Conservation (phyloP, 495 filamentous ascomycete genomes). For the Aspergillus affinis region DNA sequence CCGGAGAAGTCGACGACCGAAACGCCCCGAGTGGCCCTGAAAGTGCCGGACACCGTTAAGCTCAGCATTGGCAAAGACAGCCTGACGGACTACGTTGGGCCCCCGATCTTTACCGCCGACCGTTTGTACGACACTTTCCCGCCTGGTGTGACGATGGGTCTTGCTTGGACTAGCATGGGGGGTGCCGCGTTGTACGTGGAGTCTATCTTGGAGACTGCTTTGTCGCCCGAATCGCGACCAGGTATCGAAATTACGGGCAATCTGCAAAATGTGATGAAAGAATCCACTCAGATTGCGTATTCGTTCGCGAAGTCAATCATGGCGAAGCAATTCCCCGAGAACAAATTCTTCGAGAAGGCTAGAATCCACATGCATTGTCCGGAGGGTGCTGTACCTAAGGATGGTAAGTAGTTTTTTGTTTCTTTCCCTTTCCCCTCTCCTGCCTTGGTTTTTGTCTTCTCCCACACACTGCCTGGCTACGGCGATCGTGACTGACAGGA, state of each 20-base stretch:
- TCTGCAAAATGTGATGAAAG: constrained; percentile 96
- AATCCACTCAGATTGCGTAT: constrained; percentile 91
- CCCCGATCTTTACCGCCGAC: constrained; percentile 92
- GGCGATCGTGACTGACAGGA: constrained; percentile 18
- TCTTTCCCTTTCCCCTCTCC: neutral
- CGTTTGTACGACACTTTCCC: constrained; percentile 93
- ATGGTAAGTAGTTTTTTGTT: constrained; percentile 56
- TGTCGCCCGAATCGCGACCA: constrained; percentile 68
- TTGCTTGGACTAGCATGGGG: constrained; percentile 98
- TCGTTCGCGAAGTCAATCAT: constrained; percentile 90
- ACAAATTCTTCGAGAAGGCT: constrained; percentile 95
- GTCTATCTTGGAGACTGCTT: constrained; percentile 83
- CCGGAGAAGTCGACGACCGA: constrained; percentile 72
- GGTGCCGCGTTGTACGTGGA: constrained; percentile 96
- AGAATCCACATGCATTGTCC: constrained; percentile 95
- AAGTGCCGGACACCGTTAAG: constrained; percentile 84
- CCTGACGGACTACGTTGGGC: constrained; percentile 95
- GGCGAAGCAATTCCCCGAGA: constrained; percentile 79
- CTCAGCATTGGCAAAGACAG: constrained; percentile 87
- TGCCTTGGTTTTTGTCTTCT: neutral
- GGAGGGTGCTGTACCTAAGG: constrained; percentile 94
- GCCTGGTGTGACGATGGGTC: constrained; percentile 97
- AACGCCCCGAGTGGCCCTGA: constrained; percentile 72
- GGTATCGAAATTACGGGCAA: constrained; percentile 90
- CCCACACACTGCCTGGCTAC: neutral